These are phyloP conservation scores for Nakazawaea anatomiae DNA, from an alignment of 805 yeast species.

Conservation along the genomic window DNA sequence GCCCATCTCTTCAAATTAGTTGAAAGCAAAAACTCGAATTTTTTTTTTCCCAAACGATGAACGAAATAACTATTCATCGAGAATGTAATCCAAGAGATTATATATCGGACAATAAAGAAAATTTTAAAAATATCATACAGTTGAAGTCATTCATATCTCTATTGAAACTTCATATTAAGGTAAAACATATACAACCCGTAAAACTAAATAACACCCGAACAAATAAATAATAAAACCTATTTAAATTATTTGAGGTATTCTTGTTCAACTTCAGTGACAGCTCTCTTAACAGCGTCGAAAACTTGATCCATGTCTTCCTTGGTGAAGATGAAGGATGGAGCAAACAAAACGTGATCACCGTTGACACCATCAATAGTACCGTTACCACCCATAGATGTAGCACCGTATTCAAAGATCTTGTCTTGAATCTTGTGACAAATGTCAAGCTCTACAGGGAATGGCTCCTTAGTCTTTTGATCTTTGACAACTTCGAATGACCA, in stretches of 20 bases:
- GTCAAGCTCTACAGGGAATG: constrained; percentile 28
- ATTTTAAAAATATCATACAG: no score
- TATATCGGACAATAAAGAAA: no score
- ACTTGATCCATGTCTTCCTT: constrained; percentile 31
- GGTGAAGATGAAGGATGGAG: constrained; percentile 38
- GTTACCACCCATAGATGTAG: constrained; percentile 32
- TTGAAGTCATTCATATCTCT: no score
- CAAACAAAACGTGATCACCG: constrained; percentile 41
- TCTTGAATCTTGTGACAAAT: constrained; percentile 27
- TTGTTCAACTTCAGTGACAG: constrained; percentile 32
- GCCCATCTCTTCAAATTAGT: no score
- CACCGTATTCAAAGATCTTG: constrained; percentile 32
- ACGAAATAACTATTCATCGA: no score
- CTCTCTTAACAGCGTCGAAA: constrained; percentile 30
- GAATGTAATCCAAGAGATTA: no score
- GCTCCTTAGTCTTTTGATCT: constrained; percentile 39
- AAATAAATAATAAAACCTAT: background rate
- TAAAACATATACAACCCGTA: background rate
- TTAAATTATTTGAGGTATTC: constrained; percentile 1
- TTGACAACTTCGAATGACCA: constrained; percentile 49
- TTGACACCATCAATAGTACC: constrained; percentile 32
- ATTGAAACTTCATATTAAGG: no score
- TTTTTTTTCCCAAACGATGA: no score
- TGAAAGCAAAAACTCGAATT: no score
- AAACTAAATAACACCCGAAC: background rate